Conservation (phyloP, 495 filamentous ascomycete species). For the Clavariopsis aquatica region DNA sequence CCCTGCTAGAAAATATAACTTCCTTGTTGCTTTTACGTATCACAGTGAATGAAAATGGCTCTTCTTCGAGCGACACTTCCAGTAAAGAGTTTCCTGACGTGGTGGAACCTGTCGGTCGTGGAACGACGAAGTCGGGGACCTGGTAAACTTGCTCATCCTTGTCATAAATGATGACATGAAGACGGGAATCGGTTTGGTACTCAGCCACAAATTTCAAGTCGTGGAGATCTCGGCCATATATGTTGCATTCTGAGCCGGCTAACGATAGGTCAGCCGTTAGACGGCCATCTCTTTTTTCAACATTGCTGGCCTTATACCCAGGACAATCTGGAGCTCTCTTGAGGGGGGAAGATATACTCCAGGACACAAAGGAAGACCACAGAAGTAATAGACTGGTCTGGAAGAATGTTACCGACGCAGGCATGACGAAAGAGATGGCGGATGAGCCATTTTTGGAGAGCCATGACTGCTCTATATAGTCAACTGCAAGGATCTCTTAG, state of each 20-base stretch:
- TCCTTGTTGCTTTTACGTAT: conserved; percentile 61
- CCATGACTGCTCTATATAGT: conserved; percentile 34
- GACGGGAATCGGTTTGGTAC: conserved; percentile 57
- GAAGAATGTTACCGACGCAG: conserved; percentile 18
- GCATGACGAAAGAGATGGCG: conserved; percentile 21
- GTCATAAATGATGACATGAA: conserved; percentile 85
- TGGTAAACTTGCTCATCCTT: conserved; percentile 32
- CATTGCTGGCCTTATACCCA: conserved; percentile 29
- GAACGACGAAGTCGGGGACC: conserved; percentile 28
- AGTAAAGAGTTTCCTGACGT: conserved; percentile 9
- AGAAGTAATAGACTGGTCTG: conserved; percentile 10
- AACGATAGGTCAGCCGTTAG: conserved; percentile 35
- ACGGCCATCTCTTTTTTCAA: conserved; percentile 11
- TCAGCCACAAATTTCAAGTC: conserved; percentile 34
- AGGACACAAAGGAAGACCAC: conserved; percentile 12
- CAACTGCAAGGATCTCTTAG: conserved; percentile 28
- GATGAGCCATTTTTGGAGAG: conserved; percentile 20
- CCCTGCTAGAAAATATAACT: conserved; percentile 78
- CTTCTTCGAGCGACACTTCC: conserved; percentile 23
- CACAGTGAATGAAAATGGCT: conserved; percentile 52
- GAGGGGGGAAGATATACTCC: conserved; percentile 9
- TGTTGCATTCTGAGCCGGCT: conserved; percentile 35
- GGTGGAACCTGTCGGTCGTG: conserved; percentile 17
- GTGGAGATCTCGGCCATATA: conserved; percentile 32
- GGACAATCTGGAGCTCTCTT: conserved; percentile 18